Evolutionary conservation across 1,284 basidiomycete genomes (phyloP), one percentile per base, ranked within the genome.

Genomic region (Trichosporon faecale): DNA sequence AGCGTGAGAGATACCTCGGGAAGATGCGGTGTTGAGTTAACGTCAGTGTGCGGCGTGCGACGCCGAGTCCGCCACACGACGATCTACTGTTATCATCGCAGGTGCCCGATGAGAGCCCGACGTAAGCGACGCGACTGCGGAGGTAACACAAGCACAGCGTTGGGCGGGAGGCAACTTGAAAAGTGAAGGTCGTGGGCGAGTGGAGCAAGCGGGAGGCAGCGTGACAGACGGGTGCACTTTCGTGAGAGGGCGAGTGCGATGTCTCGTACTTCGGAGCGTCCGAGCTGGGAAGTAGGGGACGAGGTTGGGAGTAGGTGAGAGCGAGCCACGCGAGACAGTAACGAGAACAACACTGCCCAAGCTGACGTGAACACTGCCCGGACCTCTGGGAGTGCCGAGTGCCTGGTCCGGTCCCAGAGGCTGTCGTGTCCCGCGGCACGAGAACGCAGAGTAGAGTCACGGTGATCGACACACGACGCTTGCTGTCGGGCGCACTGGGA

Each of bases 1-100:
- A 52, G 49, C 49, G 21, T 52, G 49, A 52, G 49, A 52, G 49
- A 52, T 52, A 52, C 49, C 49, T 52, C 49, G 49, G 49, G 49
- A 52, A 23, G 49, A 52, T 52, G 49, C 49, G 23, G 49, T 52
- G 49, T 21, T 21, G 7, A 9, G 23, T 52, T 52, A 52, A 52
- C 49, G 49, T 6, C 23, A 52, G 5, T 8, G 9, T 3, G 49
- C 23, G 49, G 49, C 23, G 8, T 52, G 49, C 49, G 49, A 52
- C 49, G 49, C 23, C 23, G 23, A 52, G 49, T 8, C 49, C 23
- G 49, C 49, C 49, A 52, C n/a, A 25, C 49, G 49, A 25, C 21
- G 49, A 23, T 52, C 49, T n/a, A n/a, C n/a, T n/a, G 40, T 40
- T 40, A 44, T 44, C 40, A 12, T 44, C 18, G 40, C 18, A 5